Base-by-base conservation (phyloP, 2,329 filamentous ascomycete species). In the Pseudogymnoascus sp. region DNA sequence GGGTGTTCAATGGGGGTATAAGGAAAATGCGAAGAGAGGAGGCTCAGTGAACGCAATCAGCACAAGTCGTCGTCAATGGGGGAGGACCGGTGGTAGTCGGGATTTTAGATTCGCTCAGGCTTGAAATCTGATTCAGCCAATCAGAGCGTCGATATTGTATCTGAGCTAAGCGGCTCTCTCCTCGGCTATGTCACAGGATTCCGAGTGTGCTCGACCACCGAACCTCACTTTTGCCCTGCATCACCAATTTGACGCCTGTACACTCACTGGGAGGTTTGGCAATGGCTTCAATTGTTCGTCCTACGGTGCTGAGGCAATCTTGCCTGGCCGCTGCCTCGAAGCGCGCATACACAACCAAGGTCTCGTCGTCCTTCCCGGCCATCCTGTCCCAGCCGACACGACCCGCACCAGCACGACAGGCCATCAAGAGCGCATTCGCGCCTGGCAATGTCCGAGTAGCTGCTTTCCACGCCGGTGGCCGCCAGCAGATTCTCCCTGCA, bases 401-500 rank as follows among this genome's bases (percentile, higher is more conserved):
- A 40, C 68, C 69, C 40, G 65, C 69, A 64, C 59, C 70, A 16
- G 68, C 70, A n/a, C 68, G 65, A 62, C 65, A 66, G 59, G 61
- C 64, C 41, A 61, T 66, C 56, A 68, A 68, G 41, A 71, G 66
- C 63, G 66, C 74, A 56, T 76, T 81, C 70, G 73, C 74, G 68
- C 73, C 77, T 71, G 70, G 70, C 61, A 72, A 77, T 59, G 72
- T 76, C 62, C 75, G 86, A 76, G 81, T 87, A 71, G 88, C 92
- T 68, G 88, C 90, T 70, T 96, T 99, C 84, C 93, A 97, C 78
- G 90, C 89, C 72, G 91, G 90, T 43, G 83, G 86, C 77, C 84
- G 85, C 78, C 84, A 85, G 76, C 82, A 83, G 74, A 88, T 93
- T 73, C 83, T 99, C 64, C 91, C 93, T 65, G 88, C 92, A 63